phyloP scores from a whole-genome alignment of 1,284 basidiomycete species.

The Cutaneotrichosporon cutaneum region DNA sequence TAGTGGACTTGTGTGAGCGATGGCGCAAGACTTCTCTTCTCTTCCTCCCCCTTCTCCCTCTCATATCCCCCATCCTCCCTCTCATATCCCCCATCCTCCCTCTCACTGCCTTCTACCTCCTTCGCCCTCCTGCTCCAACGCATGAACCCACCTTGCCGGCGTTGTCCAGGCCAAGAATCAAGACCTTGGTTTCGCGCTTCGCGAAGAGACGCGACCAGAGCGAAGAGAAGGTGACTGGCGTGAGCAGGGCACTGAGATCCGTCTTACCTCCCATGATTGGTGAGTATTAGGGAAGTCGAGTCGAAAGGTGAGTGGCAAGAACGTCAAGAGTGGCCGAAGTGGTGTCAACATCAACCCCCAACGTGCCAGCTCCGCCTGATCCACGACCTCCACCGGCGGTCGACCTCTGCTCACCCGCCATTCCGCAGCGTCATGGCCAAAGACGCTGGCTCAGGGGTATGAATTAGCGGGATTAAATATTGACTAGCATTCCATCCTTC shows the following conservation, averaged over 20 bases:
- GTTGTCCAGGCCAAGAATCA: constrained; percentile 56
- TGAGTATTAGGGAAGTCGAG: neutral
- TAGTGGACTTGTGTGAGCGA: constrained; percentile 44
- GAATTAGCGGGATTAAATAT: constrained; percentile 9
- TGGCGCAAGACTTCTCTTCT: neutral
- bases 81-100: neutral
- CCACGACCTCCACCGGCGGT: neutral
- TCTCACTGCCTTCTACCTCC: neutral
- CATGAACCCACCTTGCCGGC: constrained; percentile 52
- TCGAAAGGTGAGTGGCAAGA: neutral
- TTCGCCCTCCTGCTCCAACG: neutral
- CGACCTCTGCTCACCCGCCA: neutral
- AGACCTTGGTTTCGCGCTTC: constrained; percentile 55
- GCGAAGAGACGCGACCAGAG: constrained; percentile 56
- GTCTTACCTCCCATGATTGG: constrained; percentile 36
- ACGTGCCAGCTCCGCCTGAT: neutral
- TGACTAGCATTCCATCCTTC: neutral
- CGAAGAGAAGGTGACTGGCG: constrained; percentile 48
- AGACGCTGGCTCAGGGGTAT: neutral
- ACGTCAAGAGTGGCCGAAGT: neutral
- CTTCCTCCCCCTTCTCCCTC: no score
- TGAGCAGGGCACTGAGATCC: neutral
- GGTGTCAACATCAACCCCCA: neutral
- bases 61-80: neutral
- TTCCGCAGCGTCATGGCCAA: neutral